Evolutionary conservation across 2,329 filamentous ascomycete species (phyloP), one percentile per base, ranked within the genome.

Genomic region (Aspergillus transmontanensis): DNA sequence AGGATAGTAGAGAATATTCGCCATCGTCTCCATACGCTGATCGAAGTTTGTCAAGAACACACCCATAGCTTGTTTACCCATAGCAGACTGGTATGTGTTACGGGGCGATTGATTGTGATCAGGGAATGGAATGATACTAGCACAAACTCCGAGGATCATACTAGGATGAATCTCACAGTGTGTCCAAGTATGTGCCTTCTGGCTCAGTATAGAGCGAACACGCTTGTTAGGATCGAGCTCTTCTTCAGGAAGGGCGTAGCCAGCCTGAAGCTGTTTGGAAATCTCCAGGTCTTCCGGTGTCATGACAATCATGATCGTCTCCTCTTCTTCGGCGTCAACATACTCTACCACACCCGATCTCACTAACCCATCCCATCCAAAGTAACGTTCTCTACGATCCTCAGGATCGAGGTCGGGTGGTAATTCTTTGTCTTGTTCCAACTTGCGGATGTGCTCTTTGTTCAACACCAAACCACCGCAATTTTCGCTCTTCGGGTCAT

Each of bases 41-140:
- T 92, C 90, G 79, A 96, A 99, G 77, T 99, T 99, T 14, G 96
- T 99, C 61, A 99, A 85, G 83, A 97, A 97, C 72, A 98, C 94
- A 75, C 96, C 95, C 96, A 99, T 99, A 66, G 95, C 95, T 86
- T 99, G 95, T 82, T 99, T 99, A 84, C 96, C 95, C 95, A 99
- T 99, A 76, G 95, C 95, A 73, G 94, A 97, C 81, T 98, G 94
- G 79, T 97, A 99, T 4, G 94, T 98, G 77, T 99, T 99, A 90
- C 95, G 91, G 69, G 95, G 95, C 66, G 94, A 98, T 87, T 96
- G 75, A 55, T 99, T 99, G 83, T 99, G 95, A 82, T 99, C 95
- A 1, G 96, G 95, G 88, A 99, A 99, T 0, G 95, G 95, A 83
- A 99, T 99, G 79, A 99, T 99, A 81, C 94, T 97, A 72, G 95